Evolutionary conservation across 2,329 filamentous ascomycete species (phyloP), one percentile per base, ranked within the genome.

Genomic region (Ophiostoma pallidulum): DNA sequence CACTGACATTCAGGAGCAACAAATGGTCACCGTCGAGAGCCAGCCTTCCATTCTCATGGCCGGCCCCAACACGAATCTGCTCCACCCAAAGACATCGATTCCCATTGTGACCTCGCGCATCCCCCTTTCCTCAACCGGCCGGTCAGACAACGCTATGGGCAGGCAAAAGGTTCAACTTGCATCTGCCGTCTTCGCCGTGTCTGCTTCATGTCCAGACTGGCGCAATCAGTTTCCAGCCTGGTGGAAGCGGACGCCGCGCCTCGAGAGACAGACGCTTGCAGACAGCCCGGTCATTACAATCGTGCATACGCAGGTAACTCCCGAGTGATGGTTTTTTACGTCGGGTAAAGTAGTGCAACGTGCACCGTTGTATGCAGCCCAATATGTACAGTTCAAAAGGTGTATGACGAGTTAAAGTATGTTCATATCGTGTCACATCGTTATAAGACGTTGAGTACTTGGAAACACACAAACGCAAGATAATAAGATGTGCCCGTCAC

Each of bases 31-130:
- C 1, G 20, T 32, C 8, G 3, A 32, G n/a, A 31, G 24, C 26
- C 14, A 31, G 38, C 19, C 26, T 6, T 41, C 38, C 14, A 16
- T 18, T 16, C 28, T 42, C 28, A 28, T 32, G 40, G 40, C 40
- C 10, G 40, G 40, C 3, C 40, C 40, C 2, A 42, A 42, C 40
- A 42, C 40, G 2, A 42, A 42, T 22, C 28, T 42, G 12, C 40
- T 42, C 8, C 28, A 42, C 18, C 40, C 39, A 14, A 42, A 42
- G 40, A 42, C 40, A 7, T 42, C 40, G 16, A 42, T 42, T 22
- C 40, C 40, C 2, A 42, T 33, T 16, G 12, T 42, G 12, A 42
- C 40, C 3, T 22, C 40, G n/a, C 28, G 13, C 18, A 42, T 42
- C 3, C 3, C 10, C 8, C 10, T 42, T 32, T 5, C 18, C 16